Percentiles rank a stretch among this genome's conserved stretches.
phyloP scores from a whole-genome alignment of 257 asterid genomes.

The Penstemon newberryi region DNA sequence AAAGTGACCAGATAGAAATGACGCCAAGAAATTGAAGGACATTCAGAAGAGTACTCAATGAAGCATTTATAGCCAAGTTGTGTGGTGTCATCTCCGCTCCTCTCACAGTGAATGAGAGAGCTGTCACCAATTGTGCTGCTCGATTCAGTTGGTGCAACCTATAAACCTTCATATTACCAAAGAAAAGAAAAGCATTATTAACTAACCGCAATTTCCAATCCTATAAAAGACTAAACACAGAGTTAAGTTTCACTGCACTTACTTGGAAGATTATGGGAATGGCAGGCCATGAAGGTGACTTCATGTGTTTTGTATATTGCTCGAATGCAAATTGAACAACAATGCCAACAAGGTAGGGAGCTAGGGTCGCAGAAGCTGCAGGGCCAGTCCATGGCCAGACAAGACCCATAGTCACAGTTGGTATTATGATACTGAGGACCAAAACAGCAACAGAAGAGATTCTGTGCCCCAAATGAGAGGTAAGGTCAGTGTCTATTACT shows the following conservation, averaged over 20 bases:
- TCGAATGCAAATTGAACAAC: slow-evolving; percentile 86
- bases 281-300: slow-evolving; percentile 84
- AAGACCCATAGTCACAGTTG: slow-evolving; percentile 89
- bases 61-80: slow-evolving; percentile 81
- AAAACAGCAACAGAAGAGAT: slow-evolving; percentile 76
- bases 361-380: slow-evolving; percentile 97
- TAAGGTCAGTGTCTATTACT: slow-evolving; percentile 31
- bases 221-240: slow-evolving; percentile 1
- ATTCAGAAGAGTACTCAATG: slow-evolving; percentile 69
- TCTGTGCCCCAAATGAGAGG: slow-evolving; percentile 58
- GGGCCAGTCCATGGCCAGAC: slow-evolving; percentile 99
- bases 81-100: slow-evolving; percentile 95
- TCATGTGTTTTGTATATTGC: slow-evolving; percentile 66
- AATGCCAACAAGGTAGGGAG: slow-evolving; percentile 94
- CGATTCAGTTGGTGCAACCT: slow-evolving; percentile 95
- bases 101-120: slow-evolving; percentile 83
- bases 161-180: slow-evolving; percentile 53
- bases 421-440: slow-evolving; percentile 77
- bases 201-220: background rate
- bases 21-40: slow-evolving; percentile 89
- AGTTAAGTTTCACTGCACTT: slow-evolving; percentile 30
- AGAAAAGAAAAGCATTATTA: slow-evolving; percentile 8
- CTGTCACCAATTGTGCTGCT: slow-evolving; percentile 92
- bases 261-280: slow-evolving; percentile 89
- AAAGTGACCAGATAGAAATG: slow-evolving; percentile 88